These are phyloP conservation scores for Lactarius pseudohatsudake DNA, from an alignment of 768 basidiomycete species.

Conservation along the genomic window DNA sequence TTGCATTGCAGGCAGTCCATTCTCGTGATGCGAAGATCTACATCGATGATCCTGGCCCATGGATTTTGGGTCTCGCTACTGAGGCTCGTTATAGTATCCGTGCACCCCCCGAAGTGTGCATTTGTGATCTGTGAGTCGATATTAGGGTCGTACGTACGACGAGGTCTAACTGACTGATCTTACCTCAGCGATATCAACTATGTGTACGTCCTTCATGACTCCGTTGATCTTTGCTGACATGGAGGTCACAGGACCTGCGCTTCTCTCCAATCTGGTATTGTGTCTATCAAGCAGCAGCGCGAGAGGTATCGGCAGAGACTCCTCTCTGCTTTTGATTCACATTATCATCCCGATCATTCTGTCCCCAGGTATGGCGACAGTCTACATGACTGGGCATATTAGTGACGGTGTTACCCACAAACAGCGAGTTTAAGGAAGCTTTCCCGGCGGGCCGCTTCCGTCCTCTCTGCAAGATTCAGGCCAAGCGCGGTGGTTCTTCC, in stretches of 20 bases:
- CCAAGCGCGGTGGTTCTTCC: slow-evolving; percentile 76
- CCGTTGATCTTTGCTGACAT: slow-evolving; percentile 12
- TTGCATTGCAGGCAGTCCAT: slow-evolving; percentile 79
- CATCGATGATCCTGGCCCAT: slow-evolving; percentile 95
- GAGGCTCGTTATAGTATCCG: slow-evolving; percentile 79
- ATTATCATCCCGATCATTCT: slow-evolving; percentile 87
- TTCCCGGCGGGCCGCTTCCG: slow-evolving; percentile 92
- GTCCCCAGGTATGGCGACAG: slow-evolving; percentile 58
- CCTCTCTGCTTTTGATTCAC: slow-evolving; percentile 75
- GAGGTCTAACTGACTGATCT: background rate
- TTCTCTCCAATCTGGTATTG: slow-evolving; percentile 69
- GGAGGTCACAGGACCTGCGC: slow-evolving; percentile 59
- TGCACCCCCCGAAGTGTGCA: slow-evolving; percentile 76
- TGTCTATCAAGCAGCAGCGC: slow-evolving; percentile 76
- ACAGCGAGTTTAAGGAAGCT: slow-evolving; percentile 90
- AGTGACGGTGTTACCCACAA: slow-evolving; percentile 9
- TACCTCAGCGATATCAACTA: slow-evolving; percentile 71
- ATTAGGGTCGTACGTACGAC: background rate
- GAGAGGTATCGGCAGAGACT: slow-evolving; percentile 77
- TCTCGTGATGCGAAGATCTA: slow-evolving; percentile 90
- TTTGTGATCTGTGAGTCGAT: slow-evolving; percentile 73
- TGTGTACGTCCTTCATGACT: slow-evolving; percentile 48
- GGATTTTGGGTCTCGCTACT: slow-evolving; percentile 89
- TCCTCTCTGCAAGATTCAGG: slow-evolving; percentile 87
- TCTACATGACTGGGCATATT: background rate